A percentile compares a stretch with the other conserved stretches of the same genome.
phyloP scores from a whole-genome alignment of 2,329 filamentous ascomycete genomes.

The Cytospora schulzeri region DNA sequence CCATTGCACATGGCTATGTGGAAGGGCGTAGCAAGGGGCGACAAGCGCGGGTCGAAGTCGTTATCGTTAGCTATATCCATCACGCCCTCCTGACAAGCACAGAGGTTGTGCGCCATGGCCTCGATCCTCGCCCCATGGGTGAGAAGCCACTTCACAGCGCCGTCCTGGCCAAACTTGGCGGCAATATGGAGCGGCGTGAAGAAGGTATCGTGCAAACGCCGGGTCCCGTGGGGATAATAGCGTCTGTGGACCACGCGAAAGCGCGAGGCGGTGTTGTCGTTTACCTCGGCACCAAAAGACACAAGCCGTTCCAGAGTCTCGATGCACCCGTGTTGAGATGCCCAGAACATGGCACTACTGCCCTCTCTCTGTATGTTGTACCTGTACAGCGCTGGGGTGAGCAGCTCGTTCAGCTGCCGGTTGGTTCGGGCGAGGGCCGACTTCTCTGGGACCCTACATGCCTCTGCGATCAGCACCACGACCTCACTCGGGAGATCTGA shows the following conservation, averaged over 20 bases:
- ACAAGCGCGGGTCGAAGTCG: not conserved
- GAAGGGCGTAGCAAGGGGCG: not conserved
- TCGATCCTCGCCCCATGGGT: not conserved
- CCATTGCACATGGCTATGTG: constrained; percentile 1
- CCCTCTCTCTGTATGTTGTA: constrained; percentile 3
- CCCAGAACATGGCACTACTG: constrained; percentile 4
- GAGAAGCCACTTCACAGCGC: not conserved
- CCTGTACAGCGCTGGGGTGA: not conserved
- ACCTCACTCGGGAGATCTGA: not conserved
- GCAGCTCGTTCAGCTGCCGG: not conserved
- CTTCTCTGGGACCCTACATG: constrained; percentile 1
- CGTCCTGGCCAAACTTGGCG: not conserved
- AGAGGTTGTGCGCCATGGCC: not conserved
- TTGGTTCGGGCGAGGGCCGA: not conserved
- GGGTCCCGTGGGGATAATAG: not conserved
- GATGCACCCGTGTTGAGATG: constrained; percentile 1
- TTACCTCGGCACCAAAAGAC: not conserved
- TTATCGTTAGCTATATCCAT: not conserved
- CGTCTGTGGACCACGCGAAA: not conserved
- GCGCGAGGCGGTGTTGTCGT: constrained; percentile 3
- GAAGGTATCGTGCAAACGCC: not conserved
- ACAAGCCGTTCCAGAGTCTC: not conserved
- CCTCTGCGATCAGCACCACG: constrained; percentile 1
- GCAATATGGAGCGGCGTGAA: constrained; percentile 1
- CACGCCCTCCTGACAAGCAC: not conserved